Conservation (phyloP, 352 stramenopile species). For the Globisporangium abappressorium region DNA sequence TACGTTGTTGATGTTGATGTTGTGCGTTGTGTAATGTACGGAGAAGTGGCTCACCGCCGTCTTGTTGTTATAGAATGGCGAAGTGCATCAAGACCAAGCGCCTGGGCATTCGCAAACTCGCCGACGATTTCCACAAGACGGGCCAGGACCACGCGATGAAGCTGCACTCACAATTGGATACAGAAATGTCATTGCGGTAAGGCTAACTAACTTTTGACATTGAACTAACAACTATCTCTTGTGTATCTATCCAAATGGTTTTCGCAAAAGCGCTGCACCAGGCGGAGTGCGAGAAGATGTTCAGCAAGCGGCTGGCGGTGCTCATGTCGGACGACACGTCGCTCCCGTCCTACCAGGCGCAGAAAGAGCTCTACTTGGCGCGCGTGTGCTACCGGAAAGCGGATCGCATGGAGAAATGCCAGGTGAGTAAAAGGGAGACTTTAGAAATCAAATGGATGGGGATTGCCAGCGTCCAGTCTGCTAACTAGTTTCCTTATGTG, state of each 20-base stretch:
- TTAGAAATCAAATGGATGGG: not conserved
- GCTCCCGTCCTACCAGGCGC: slow-evolving; percentile 49
- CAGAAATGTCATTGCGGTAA: not conserved
- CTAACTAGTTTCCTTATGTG: not conserved
- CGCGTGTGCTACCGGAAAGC: slow-evolving; percentile 56
- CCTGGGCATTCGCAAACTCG: slow-evolving; percentile 35
- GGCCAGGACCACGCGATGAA: slow-evolving; percentile 41
- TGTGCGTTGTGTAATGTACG: not conserved
- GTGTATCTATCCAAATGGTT: slow-evolving; percentile 1
- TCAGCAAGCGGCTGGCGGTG: slow-evolving; percentile 46
- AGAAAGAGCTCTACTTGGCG: slow-evolving; percentile 57
- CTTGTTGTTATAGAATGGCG: slow-evolving; percentile 36
- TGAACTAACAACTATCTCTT: not conserved
- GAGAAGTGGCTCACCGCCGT: not conserved
- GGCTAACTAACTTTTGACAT: not conserved
- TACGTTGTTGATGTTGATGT: slow-evolving; percentile 22
- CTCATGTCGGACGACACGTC: slow-evolving; percentile 49
- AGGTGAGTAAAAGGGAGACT: slow-evolving; percentile 18
- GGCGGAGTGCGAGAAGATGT: slow-evolving; percentile 64
- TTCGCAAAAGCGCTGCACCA: slow-evolving; percentile 43
- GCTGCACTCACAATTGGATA: slow-evolving; percentile 48
- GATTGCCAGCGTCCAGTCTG: not conserved
- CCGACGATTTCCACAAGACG: slow-evolving; percentile 46
- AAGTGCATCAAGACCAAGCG: slow-evolving; percentile 53
- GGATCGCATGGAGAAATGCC: slow-evolving; percentile 54